phyloP scores from a whole-genome alignment of 257 asterid species.

The Cruciata laevipes region DNA sequence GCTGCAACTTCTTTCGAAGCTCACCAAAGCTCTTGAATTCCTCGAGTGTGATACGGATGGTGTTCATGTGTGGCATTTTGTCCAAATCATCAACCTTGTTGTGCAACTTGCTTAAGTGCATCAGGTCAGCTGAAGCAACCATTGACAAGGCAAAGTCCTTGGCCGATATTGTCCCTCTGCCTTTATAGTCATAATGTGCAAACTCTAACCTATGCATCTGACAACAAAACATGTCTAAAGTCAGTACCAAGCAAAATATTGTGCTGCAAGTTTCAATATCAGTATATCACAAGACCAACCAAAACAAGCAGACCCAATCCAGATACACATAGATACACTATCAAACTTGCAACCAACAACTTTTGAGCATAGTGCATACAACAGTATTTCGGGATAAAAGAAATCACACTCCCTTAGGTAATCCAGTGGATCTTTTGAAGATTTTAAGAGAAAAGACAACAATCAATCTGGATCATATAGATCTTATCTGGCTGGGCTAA shows the following conservation, averaged over 20 bases:
- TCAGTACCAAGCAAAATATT: neutral
- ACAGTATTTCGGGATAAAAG: neutral
- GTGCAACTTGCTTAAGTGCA: slow-evolving; percentile 57
- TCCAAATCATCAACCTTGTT: slow-evolving; percentile 60
- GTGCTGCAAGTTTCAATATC: too few species aligned
- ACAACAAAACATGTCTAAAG: neutral
- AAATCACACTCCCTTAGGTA: neutral
- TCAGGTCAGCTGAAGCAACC: slow-evolving; percentile 91
- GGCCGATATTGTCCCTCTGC: slow-evolving; percentile 69
- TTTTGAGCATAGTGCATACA: too few species aligned
- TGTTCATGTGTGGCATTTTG: slow-evolving; percentile 38
- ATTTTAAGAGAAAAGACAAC: neutral
- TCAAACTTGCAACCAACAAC: neutral
- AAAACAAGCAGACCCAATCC: too few species aligned
- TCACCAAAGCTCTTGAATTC: slow-evolving; percentile 71
- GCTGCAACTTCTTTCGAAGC: slow-evolving; percentile 61
- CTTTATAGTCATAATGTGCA: slow-evolving; percentile 74
- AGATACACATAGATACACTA: neutral
- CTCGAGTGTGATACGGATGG: slow-evolving; percentile 48
- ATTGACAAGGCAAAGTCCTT: slow-evolving; percentile 82
- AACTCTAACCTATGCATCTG: slow-evolving; percentile 80
- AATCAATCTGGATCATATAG: neutral
- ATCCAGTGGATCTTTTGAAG: neutral
- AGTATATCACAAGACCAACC: too few species aligned
- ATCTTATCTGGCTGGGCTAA: neutral